phyloP scores from a whole-genome alignment of 2,329 filamentous ascomycete genomes.

The Pseudopyricularia cyperi region DNA sequence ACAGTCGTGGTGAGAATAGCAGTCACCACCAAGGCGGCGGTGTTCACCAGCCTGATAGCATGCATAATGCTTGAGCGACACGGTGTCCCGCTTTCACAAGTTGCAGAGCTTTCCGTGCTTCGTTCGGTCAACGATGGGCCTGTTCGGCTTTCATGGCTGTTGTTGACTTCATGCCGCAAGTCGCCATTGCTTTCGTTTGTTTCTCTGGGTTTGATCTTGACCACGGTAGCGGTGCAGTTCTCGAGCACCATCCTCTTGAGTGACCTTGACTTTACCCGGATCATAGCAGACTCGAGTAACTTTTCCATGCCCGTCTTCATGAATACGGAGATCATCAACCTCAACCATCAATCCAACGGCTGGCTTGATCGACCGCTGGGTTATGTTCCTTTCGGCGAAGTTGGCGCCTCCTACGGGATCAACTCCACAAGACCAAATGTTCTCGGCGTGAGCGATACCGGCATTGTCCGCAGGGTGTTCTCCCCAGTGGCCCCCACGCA shows the following conservation, averaged over 20 bases:
- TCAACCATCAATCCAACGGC: conserved; percentile 3
- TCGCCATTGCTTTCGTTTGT: conserved; percentile 5
- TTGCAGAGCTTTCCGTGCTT: conserved; percentile 11
- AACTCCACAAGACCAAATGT: conserved; percentile 3
- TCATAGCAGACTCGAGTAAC: conserved; percentile 6
- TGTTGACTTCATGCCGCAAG: conserved; percentile 5
- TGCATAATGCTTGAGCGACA: conserved; percentile 10
- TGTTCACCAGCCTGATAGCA: conserved; percentile 12
- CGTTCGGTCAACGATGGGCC: conserved; percentile 11
- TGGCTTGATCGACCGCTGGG: conserved; percentile 6
- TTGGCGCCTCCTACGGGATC: background rate
- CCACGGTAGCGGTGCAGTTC: conserved; percentile 9
- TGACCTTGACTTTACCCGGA: conserved; percentile 6
- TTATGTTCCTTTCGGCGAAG: conserved; percentile 9
- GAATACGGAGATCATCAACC: conserved; percentile 3
- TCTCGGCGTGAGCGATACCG: conserved; percentile 9
- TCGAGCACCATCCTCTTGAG: conserved; percentile 10
- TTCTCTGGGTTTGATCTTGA: conserved; percentile 5
- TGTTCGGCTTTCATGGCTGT: conserved; percentile 9
- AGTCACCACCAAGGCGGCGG: conserved; percentile 8
- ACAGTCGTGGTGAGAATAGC: conserved; percentile 9
- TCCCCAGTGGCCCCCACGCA: conserved; percentile 6
- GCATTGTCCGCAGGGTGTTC: conserved; percentile 10
- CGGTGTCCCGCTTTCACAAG: conserved; percentile 10
- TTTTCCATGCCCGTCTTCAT: conserved; percentile 5